Evolutionary conservation across 2,329 filamentous ascomycete genomes (phyloP).

Genomic region (Aspergillus felis): DNA sequence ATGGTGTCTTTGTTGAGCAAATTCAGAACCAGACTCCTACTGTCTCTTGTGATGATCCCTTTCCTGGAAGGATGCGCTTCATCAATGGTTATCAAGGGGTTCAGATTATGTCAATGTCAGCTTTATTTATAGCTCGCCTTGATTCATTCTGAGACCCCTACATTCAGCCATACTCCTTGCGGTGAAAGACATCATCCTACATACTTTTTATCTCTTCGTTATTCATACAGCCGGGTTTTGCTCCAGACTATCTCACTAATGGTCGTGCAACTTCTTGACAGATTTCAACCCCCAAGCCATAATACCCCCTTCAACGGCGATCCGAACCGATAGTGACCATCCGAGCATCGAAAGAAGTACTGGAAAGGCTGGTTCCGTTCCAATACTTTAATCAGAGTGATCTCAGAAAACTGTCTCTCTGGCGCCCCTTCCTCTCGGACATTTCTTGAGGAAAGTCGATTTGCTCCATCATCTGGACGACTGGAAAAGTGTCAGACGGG

Average conservation of each 20-base stretch:
- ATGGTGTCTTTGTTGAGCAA: neutral
- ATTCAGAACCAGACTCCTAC: neutral
- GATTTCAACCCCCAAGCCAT: conserved; percentile 9
- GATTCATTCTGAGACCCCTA: conserved; percentile 3
- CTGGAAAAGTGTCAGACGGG: neutral
- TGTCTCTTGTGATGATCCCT: neutral
- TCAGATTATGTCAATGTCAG: conserved; percentile 10
- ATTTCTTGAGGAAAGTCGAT: neutral
- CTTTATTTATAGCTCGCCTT: conserved; percentile 9
- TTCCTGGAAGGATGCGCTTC: neutral
- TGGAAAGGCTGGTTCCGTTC: conserved; percentile 23
- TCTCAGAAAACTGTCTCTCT: neutral
- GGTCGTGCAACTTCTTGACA: conserved; percentile 7
- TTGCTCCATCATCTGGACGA: neutral
- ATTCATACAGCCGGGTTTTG: conserved; percentile 2
- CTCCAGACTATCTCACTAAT: conserved; percentile 12
- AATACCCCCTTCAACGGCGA: neutral
- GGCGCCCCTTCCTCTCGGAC: neutral
- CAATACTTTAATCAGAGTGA: conserved; percentile 11
- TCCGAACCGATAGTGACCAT: neutral
- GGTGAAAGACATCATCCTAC: conserved; percentile 1
- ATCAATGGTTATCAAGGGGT: conserved; percentile 3
- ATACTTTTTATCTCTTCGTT: conserved; percentile 3
- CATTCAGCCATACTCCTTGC: conserved; percentile 2
- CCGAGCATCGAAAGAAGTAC: conserved; percentile 9